Conservation (phyloP, 441 rosid genomes). For the Syzygium malaccense region DNA sequence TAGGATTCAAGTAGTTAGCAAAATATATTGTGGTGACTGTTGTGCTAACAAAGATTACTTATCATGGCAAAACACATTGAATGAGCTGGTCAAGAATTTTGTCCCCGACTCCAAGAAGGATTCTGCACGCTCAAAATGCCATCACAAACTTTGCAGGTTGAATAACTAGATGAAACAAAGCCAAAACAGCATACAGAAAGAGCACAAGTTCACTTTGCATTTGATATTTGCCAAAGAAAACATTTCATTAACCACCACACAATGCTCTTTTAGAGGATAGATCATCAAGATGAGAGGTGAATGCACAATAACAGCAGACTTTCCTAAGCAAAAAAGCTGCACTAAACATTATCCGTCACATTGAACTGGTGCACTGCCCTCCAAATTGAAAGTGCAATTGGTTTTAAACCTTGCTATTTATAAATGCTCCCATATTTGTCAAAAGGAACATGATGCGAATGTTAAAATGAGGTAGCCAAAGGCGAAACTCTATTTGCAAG, state of each 20-base stretch:
- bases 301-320: neutral
- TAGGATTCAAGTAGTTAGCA: neutral
- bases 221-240: neutral
- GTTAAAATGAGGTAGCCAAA: neutral
- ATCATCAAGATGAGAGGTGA: neutral
- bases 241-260: neutral
- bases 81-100: neutral
- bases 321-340: neutral
- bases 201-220: neutral
- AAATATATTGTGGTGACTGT: neutral
- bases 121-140: neutral
- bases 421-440: neutral
- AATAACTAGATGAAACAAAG: neutral
- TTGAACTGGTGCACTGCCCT: neutral
- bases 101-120: neutral
- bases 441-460: neutral
- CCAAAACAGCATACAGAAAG: neutral
- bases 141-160: neutral
- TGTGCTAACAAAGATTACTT: neutral
- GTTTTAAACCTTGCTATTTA: neutral
- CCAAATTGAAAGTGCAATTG: neutral
- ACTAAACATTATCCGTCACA: neutral
- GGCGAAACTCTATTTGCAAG: neutral
- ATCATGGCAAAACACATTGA: neutral
- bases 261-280: neutral